Evolutionary conservation across 148 eudicot species (phyloP).

Genomic region (Rhododendron henanense): DNA sequence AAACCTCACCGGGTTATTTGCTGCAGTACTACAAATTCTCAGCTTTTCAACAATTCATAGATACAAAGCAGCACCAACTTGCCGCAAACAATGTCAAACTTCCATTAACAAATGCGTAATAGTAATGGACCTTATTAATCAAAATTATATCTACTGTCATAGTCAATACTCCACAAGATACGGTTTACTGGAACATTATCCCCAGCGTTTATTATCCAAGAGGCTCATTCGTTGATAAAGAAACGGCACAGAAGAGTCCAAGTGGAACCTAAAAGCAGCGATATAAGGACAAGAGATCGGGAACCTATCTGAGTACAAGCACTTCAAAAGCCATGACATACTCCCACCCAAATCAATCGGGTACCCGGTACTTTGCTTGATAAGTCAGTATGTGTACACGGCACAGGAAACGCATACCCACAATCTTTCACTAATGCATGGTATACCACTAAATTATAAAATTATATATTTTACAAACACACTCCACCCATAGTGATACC

Average conservation of each 20-base stretch:
- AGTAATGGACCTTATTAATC: no score
- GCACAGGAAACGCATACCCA: neutral
- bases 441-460: no score
- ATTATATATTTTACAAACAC: no score
- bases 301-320: neutral
- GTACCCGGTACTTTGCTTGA: neutral
- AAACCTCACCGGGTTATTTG: neutral
- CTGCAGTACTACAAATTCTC: neutral
- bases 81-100: neutral
- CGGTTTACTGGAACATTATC: no score
- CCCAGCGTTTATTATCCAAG: no score
- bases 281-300: neutral
- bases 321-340: neutral
- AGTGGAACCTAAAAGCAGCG: neutral
- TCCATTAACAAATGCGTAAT: no score
- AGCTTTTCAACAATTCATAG: neutral
- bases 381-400: neutral
- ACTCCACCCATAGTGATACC: neutral
- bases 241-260: no score
- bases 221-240: neutral
- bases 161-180: no score
- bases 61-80: neutral
- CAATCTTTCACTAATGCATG: neutral
- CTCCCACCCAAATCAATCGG: no score
- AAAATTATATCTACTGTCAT: no score